Evolutionary conservation across 1,284 basidiomycete genomes (phyloP), one percentile per base, ranked within the genome.

Genomic region (Grifola frondosa): DNA sequence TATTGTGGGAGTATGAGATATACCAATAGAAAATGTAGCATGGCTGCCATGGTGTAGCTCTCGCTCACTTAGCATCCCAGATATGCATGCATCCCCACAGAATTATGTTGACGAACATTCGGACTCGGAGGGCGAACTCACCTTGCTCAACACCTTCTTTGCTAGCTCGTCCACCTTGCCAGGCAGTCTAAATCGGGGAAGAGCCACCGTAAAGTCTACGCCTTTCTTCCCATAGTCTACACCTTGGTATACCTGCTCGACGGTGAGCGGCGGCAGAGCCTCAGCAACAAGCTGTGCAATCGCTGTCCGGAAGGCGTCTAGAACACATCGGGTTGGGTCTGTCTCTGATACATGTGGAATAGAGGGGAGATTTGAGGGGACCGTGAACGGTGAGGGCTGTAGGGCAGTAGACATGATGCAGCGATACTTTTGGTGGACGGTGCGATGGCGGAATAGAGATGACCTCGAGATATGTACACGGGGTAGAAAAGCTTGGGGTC

Each of bases 181-280:
- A 5, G 84, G 83, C 37, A 97, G 74, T 53, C 90, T 78, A 71
- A 96, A 98, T 44, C 96, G 80, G 20, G 95, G 91, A 30, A 98
- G 68, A 5, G 97, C 94, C 23, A 99, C 80, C 0, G 89, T 91
- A 57, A 97, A 93, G 69, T 99, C 96, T 34, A 80, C 84, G 13
- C 88, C 91, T 68, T 96, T 95, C 70, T 93, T 94, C 36, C 90
- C 90, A 53, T 87, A 88, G 64, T 95, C 89, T 5, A 97, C 88
- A 12, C 89, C 95, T 21, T 77, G 66, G 63, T 88, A 96, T 0
- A 84, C 89, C 59, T 91, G 75, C 36, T 88, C 84, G 17, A 89
- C 57, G 0, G 84, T 78, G 45, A 93, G 69, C 2, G 71, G 69
- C 13, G 80, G 79, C 22, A 96, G 74, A 0, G 82, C 79, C 35